phyloP scores from a whole-genome alignment of 176 grass and related monocot species.

The Zoysia japonica region DNA sequence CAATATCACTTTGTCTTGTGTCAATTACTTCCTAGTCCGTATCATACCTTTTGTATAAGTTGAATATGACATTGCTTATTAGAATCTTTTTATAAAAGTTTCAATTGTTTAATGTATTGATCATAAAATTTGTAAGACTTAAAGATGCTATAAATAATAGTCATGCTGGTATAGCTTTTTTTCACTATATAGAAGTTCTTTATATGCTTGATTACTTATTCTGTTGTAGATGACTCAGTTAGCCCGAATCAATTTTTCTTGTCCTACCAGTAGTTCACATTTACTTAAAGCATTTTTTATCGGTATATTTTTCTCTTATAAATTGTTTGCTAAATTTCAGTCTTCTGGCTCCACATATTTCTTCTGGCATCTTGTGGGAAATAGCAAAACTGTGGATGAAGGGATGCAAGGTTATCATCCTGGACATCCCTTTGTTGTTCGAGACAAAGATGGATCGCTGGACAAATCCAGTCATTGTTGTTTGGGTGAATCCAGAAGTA shows the following conservation, averaged over 20 bases:
- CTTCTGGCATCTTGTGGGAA: conserved; percentile 77
- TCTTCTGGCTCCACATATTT: conserved; percentile 80
- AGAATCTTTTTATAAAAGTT: too few relatives aligned
- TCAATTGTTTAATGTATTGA: too few relatives aligned
- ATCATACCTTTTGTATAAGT: neutral
- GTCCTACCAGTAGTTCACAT: neutral
- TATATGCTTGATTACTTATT: too few relatives aligned
- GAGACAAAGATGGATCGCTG: conserved; percentile 83
- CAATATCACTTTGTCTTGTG: neutral
- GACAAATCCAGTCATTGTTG: conserved; percentile 72
- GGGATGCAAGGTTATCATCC: conserved; percentile 67
- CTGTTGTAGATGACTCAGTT: too few relatives aligned
- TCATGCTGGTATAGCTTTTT: too few relatives aligned
- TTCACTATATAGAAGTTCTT: too few relatives aligned
- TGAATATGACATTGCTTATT: neutral
- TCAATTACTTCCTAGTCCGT: neutral
- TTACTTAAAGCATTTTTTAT: neutral
- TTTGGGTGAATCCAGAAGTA: conserved; percentile 76
- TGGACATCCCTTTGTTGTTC: conserved; percentile 82
- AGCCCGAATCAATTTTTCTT: too few relatives aligned
- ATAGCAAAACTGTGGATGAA: conserved; percentile 77
- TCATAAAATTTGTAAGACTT: too few relatives aligned
- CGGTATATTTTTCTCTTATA: neutral
- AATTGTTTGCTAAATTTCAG: conserved; percentile 37
- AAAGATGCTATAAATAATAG: too few relatives aligned